Evolutionary conservation across 2,329 filamentous ascomycete genomes (phyloP).

Genomic region (Lachnellula occidentalis): DNA sequence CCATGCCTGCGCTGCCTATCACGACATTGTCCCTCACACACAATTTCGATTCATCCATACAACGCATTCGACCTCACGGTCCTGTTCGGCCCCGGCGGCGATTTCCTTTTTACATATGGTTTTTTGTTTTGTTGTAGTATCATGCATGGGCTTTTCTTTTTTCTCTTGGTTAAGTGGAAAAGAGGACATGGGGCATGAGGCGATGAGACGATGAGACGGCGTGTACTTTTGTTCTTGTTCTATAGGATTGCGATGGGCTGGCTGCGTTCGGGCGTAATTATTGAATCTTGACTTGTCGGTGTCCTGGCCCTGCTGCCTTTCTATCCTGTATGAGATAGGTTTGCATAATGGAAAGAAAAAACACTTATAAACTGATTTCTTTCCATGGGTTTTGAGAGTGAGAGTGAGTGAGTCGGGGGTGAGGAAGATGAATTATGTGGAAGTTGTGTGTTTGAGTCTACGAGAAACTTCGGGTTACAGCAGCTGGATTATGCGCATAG

Average conservation of each 20-base stretch:
- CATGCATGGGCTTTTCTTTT: neutral
- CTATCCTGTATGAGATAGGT: neutral
- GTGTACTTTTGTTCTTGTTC: neutral
- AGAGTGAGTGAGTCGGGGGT: neutral
- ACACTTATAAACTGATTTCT: neutral
- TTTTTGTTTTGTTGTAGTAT: neutral
- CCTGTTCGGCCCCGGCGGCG: conserved; percentile 2
- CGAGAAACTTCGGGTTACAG: no score
- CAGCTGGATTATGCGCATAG: no score
- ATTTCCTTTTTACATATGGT: neutral
- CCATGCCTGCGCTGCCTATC: neutral
- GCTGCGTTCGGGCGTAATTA: neutral
- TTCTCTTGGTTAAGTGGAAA: neutral
- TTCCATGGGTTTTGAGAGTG: neutral
- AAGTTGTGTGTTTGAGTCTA: no score
- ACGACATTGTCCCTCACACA: conserved; percentile 1
- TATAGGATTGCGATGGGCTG: neutral
- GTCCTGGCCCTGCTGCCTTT: neutral
- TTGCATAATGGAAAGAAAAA: neutral
- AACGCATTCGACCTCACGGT: conserved; percentile 1
- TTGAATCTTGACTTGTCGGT: neutral
- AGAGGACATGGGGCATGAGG: no score
- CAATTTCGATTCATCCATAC: conserved; percentile 1
- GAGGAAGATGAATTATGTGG: no score
- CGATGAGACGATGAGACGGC: neutral